These are phyloP conservation scores for Penicillium cataractarum DNA, from an alignment of 495 filamentous ascomycete species.

Conservation along the genomic window DNA sequence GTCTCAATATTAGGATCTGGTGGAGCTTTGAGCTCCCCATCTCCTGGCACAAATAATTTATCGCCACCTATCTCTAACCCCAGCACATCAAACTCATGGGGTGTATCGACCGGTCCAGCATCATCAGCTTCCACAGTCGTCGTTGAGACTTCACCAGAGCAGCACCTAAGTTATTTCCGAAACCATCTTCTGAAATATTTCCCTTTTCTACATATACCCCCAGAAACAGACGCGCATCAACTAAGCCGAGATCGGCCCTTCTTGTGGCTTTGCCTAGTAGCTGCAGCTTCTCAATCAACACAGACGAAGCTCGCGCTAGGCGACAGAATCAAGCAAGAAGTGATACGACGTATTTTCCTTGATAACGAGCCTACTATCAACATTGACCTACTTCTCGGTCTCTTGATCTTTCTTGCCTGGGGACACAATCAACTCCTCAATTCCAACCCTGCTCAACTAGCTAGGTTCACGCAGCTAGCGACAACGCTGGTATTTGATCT, in stretches of 20 bases:
- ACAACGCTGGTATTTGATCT: conserved; percentile 53
- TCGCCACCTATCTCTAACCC: conserved; percentile 1
- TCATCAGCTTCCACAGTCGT: conserved; percentile 37
- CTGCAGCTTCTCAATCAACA: conserved; percentile 32
- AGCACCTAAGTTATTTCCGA: conserved; percentile 38
- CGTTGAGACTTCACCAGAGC: conserved; percentile 33
- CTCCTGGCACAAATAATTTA: not conserved
- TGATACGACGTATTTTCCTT: conserved; percentile 47
- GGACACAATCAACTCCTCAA: conserved; percentile 25
- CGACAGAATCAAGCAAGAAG: conserved; percentile 35
- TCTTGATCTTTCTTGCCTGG: conserved; percentile 47
- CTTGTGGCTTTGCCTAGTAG: conserved; percentile 49
- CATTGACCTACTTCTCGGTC: conserved; percentile 53
- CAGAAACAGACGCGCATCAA: conserved; percentile 25
- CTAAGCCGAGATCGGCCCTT: conserved; percentile 47
- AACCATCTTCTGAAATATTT: conserved; percentile 38
- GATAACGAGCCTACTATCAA: conserved; percentile 40
- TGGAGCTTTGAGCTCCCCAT: not conserved
- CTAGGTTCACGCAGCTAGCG: conserved; percentile 50
- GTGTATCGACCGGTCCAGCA: conserved; percentile 28
- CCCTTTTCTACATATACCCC: conserved; percentile 44
- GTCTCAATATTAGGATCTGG: conserved; percentile 2
- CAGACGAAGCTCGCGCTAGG: conserved; percentile 34
- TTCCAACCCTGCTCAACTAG: conserved; percentile 23
- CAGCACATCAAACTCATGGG: not conserved